Percentiles rank a stretch among this genome's conserved stretches.
phyloP scores from a whole-genome alignment of 192 early-diverging fungal genomes.

The Haplosporangium gracile region DNA sequence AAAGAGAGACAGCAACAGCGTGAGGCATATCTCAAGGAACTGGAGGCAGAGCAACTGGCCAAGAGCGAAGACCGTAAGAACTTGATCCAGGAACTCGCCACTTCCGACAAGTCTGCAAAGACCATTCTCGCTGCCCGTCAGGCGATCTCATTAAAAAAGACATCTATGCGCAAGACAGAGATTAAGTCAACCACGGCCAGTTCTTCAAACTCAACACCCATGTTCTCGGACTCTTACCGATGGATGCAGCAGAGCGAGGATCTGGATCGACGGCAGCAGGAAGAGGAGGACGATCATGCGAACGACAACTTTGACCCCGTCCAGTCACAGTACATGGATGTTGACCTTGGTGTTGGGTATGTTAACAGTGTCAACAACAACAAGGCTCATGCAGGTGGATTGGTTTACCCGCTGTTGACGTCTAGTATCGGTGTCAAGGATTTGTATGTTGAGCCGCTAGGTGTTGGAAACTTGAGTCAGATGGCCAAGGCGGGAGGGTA shows the following conservation, averaged over 20 bases:
- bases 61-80: conserved; percentile 76
- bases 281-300: conserved; percentile 37
- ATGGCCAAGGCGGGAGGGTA: conserved; percentile 51
- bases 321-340: conserved; percentile 51
- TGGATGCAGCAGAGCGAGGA: conserved; percentile 49
- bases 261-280: conserved; percentile 32
- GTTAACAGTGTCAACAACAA: conserved; percentile 57
- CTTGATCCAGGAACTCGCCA: conserved; percentile 80
- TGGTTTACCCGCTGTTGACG: conserved; percentile 42
- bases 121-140: conserved; percentile 60
- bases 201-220: conserved; percentile 2
- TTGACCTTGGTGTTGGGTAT: conserved; percentile 51
- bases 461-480: conserved; percentile 19
- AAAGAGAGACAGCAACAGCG: conserved; percentile 65
- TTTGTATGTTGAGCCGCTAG: conserved; percentile 32
- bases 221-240: conserved; percentile 35
- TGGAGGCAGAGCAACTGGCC: conserved; percentile 77
- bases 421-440: conserved; percentile 55
- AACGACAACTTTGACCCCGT: conserved; percentile 43
- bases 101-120: conserved; percentile 64
- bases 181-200: conserved; percentile 17
- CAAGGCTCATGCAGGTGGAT: conserved; percentile 54
- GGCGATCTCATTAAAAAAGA: conserved; percentile 61
- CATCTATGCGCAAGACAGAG: conserved; percentile 60
- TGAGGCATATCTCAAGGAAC: conserved; percentile 78